Percentiles rank a stretch among this genome's conserved stretches.
phyloP scores from a whole-genome alignment of 2,329 filamentous ascomycete species.

The Setomelanomma holmii region DNA sequence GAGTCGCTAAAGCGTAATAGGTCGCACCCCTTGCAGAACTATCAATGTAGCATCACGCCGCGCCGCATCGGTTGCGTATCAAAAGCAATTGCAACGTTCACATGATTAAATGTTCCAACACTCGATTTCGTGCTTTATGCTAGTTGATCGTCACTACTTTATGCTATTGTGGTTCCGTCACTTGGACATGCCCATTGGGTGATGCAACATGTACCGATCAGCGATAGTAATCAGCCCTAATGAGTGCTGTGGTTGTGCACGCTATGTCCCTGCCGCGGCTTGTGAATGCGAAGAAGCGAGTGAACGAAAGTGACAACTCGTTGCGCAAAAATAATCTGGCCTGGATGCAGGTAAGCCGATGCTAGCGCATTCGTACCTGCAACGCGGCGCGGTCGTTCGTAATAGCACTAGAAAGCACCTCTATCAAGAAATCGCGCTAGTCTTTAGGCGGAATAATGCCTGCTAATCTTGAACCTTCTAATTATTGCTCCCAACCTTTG shows the following conservation, averaged over 20 bases:
- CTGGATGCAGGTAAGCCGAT: conserved; percentile 11
- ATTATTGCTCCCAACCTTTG: conserved; percentile 23
- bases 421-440: conserved; percentile 33
- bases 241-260: background rate
- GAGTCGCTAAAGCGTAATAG: background rate
- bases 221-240: background rate
- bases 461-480: conserved; percentile 37
- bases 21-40: conserved; percentile 1
- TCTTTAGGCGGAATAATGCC: conserved; percentile 24
- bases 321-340: background rate
- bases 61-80: conserved; percentile 14
- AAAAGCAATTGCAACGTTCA: conserved; percentile 5
- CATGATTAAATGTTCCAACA: background rate
- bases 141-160: background rate
- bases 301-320: background rate
- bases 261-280: background rate
- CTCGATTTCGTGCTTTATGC: background rate
- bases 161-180: background rate
- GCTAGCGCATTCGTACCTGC: conserved; percentile 23
- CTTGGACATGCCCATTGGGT: background rate
- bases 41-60: conserved; percentile 9
- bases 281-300: background rate
- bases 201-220: background rate
- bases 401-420: conserved; percentile 29
- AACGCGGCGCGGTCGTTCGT: conserved; percentile 28